phyloP scores from a whole-genome alignment of 1,139 yeast genomes.

The Chernovozyma aurita region DNA sequence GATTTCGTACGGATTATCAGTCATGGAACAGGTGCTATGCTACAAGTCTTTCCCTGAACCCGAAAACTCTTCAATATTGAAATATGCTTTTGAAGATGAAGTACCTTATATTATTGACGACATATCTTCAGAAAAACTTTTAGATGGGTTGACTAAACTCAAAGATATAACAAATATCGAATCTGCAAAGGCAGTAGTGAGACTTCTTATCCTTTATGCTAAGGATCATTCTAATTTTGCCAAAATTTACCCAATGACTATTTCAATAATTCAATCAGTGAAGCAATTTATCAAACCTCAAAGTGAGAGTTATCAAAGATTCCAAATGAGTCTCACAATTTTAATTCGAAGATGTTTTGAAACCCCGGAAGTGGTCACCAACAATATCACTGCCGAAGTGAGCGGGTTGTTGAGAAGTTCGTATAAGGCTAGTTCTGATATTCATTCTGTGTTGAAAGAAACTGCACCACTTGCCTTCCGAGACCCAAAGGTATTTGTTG shows the following conservation, averaged over 20 bases:
- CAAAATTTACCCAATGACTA: constrained; percentile 34
- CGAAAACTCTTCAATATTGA: neutral
- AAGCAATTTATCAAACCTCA: constrained; percentile 9
- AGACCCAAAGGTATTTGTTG: constrained; percentile 51
- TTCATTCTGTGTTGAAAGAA: constrained; percentile 51
- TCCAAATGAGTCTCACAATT: constrained; percentile 23
- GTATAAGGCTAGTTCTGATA: constrained; percentile 35
- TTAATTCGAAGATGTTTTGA: constrained; percentile 72
- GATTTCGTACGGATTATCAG: constrained; percentile 47
- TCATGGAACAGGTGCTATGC: constrained; percentile 46
- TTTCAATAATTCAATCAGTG: constrained; percentile 14
- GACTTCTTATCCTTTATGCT: constrained; percentile 52
- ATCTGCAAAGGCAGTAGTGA: constrained; percentile 47
- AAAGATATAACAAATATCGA: constrained; percentile 37
- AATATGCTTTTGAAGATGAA: constrained; percentile 1
- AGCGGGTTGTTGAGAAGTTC: constrained; percentile 28
- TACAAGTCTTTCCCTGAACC: constrained; percentile 17
- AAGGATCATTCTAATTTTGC: constrained; percentile 36
- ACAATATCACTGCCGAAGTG: constrained; percentile 48
- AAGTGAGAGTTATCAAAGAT: constrained; percentile 8
- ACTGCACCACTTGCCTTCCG: constrained; percentile 55
- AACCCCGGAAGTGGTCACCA: constrained; percentile 44
- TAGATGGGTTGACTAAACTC: constrained; percentile 37
- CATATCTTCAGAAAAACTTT: constrained; percentile 29
- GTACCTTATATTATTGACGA: constrained; percentile 20